phyloP scores from a whole-genome alignment of 352 stramenopile species.

The Globisporangium radiosum region DNA sequence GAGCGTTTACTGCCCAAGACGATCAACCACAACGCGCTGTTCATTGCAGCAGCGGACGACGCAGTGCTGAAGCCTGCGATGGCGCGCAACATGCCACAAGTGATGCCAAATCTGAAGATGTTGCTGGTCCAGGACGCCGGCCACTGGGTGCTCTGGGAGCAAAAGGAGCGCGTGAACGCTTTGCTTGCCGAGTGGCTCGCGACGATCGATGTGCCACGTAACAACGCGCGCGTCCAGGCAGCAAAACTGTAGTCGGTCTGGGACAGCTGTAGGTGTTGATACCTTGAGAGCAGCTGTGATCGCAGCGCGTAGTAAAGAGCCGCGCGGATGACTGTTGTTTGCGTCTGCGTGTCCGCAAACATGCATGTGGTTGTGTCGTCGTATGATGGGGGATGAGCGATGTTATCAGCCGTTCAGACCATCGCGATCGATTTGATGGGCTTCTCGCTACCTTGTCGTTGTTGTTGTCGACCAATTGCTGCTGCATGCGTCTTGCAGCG shows the following conservation, averaged over 20 bases:
- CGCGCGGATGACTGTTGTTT: no score
- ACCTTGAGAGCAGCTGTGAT: neutral
- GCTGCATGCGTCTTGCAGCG: no score
- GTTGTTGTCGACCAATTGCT: no score
- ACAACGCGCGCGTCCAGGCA: slow-evolving; percentile 1
- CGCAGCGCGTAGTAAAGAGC: no score
- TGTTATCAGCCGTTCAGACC: no score
- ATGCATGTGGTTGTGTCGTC: no score
- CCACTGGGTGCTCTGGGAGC: slow-evolving; percentile 13
- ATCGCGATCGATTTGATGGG: no score
- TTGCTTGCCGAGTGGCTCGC: slow-evolving; percentile 8
- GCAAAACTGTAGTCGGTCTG: no score
- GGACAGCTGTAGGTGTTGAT: slow-evolving; percentile 18
- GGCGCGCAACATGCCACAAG: slow-evolving; percentile 40
- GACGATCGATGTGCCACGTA: slow-evolving; percentile 1
- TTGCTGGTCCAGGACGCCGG: slow-evolving; percentile 5
- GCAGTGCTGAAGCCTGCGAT: slow-evolving; percentile 47
- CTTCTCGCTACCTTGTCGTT: no score
- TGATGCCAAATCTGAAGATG: slow-evolving; percentile 11
- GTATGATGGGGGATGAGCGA: no score
- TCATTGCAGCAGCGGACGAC: slow-evolving; percentile 54
- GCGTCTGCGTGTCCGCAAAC: no score
- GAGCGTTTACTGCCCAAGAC: slow-evolving; percentile 23
- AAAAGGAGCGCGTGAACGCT: slow-evolving; percentile 7
- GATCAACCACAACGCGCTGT: slow-evolving; percentile 47